Conservation (phyloP, 192 early-diverging fungal genomes). For the Coemansia sp. region DNA sequence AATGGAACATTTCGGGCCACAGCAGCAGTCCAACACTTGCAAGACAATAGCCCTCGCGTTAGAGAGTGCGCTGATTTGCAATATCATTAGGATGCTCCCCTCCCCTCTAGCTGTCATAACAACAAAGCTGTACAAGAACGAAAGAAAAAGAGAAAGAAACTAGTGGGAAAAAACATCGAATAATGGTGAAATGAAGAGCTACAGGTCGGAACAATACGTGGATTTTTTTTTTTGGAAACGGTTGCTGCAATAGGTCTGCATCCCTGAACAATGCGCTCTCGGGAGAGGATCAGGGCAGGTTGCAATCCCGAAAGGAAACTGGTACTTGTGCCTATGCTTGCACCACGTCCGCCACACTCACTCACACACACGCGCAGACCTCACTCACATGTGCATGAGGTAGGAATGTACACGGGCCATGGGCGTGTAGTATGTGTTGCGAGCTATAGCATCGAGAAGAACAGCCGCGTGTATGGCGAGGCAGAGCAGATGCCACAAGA, state of each 20-base stretch:
- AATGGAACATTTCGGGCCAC: neutral
- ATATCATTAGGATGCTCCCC: neutral
- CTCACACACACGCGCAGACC: neutral
- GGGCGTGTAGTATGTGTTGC: neutral
- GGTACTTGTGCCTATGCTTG: neutral
- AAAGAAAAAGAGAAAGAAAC: constrained; percentile 4
- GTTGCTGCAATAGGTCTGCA: neutral
- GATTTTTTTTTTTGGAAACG: constrained; percentile 1
- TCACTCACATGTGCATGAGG: constrained; percentile 4
- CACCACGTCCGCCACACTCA: neutral
- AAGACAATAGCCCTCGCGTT: neutral
- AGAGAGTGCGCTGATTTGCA: neutral
- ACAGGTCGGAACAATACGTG: constrained; percentile 1
- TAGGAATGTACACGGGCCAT: neutral
- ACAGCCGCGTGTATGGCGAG: constrained; percentile 49
- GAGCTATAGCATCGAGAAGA: constrained; percentile 46
- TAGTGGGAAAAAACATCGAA: neutral
- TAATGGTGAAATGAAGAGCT: neutral
- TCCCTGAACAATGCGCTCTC: neutral
- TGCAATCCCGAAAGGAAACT: constrained; percentile 2
- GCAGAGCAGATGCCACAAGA: constrained; percentile 41
- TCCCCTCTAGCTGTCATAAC: neutral
- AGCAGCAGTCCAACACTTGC: neutral
- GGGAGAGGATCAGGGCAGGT: neutral
- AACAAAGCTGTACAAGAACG: constrained; percentile 6